Base-by-base conservation (phyloP, 2,329 filamentous ascomycete genomes). In the Paecilomyces sp. region DNA sequence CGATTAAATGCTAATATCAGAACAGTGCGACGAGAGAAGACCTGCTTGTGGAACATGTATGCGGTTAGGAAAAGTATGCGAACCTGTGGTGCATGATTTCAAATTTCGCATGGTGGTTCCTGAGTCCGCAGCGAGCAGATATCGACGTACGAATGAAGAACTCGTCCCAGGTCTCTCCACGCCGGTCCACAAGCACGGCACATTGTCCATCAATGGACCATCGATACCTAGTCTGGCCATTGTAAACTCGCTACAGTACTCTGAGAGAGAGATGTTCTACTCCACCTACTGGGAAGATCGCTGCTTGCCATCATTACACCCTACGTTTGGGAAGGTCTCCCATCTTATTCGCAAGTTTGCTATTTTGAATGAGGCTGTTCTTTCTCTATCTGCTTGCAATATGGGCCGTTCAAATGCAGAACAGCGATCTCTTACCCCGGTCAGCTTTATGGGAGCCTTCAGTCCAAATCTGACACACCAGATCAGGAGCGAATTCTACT, bases 301-400 rank as follows among this genome's bases (percentile, higher is more conserved):
- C 12, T 69, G 67, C 55, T 57, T 69, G 28, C 64, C 67, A 28
- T 65, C 67, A 5, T 53, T 69, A 31, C 66, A 68, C 52, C 67
- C 66, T 0, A 56, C 67, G 12, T 68, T 68, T 33, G 55, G 53
- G 1, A 62, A 58, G 1, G 55, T 58, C 1, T 60, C 57, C 9
- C 22, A 6, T 2, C 47, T 58, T 3, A 36, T 47, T 31, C 11
- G 9, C 1, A 53, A 55, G 6, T 30, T 57, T 4, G 53, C 57
- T 11, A 58, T 61, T 5, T 30, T 68, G 12, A 63, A 50, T 11
- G 61, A 66, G 53, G 62, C 66, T 7, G 61, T 65, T 15, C 56
- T 68, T 0, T 65, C 66, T 7, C 33, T 68, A 15, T 66, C 66
- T 1, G 62, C 66, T 1, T 67, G 66, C 54, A 65, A 66, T 52